Base-by-base conservation (phyloP, 495 filamentous ascomycete genomes). In the Penicillium turbatum region DNA sequence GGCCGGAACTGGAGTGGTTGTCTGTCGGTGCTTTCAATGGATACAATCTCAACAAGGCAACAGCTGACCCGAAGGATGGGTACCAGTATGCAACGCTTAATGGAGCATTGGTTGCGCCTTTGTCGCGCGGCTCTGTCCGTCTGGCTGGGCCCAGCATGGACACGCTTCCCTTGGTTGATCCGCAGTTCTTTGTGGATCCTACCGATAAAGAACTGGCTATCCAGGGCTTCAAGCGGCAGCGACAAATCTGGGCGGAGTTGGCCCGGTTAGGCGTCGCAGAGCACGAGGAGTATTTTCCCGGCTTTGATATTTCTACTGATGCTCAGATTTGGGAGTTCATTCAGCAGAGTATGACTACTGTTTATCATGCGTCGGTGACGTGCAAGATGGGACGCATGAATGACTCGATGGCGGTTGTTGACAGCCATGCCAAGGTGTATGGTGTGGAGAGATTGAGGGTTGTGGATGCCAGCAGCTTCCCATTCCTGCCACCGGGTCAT, bases 1-100 rank as follows among this genome's bases (percentile, higher is more conserved):
- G 79, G 79, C 82, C 81, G 0, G 81, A 85, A 46, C 46, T 82
- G 8, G 79, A 82, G 21, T 81, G 74, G 51, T 29, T 80, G 26
- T 12, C 53, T 7, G 27, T 62, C 11, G 16, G 30, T 10, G 66
- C 54, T 5, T 75, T 63, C 35, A 30, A 65, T 6, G 71, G 73
- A 12, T 24, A 62, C 42, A 53, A 56, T 15, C 37, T 56, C 11
- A 60, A 67, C 37, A 42, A 54, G 11, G 26, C 43, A 15, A 32
- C 40, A 16, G 54, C 42, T 0, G 64, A 53, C 13, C 69, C 71
- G 0, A 16, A 44, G 6, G 73, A 78, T 39, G 69, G 69, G 7
- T 51, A 64, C 21, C 72, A 76, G 11, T 80, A 81, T 60, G 79
- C 69, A 9, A 66, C 71, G 9, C 49, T 82, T 8, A 35, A 42